Evolutionary conservation across 73 alveolate genomes (phyloP).

Genomic region (Chromera velia): DNA sequence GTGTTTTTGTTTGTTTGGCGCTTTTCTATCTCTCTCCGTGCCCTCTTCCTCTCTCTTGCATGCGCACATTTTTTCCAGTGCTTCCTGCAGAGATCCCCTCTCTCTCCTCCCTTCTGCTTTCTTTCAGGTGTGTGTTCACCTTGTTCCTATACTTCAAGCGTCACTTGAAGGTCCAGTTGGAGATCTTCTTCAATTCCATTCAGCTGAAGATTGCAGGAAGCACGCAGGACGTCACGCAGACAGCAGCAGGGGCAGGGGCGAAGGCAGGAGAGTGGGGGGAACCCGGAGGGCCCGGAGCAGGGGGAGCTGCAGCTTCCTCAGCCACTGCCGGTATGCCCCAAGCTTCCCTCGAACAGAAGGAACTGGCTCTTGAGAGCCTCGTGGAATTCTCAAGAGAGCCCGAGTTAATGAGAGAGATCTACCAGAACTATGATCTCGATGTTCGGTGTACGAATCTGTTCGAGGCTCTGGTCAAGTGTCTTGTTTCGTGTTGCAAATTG

Average conservation of each 20-base stretch:
- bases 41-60: too few relatives aligned
- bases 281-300: neutral
- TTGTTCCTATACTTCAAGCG: constrained; percentile 41
- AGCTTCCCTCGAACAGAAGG: constrained; percentile 35
- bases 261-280: neutral
- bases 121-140: neutral
- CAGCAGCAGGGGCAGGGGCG: neutral
- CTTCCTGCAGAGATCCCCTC: constrained; percentile 44
- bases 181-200: constrained; percentile 36
- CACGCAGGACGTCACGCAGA: neutral
- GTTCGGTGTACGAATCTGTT: constrained; percentile 46
- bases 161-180: constrained; percentile 47
- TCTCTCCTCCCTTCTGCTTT: constrained; percentile 20
- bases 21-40: constrained; percentile 38
- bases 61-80: too few relatives aligned
- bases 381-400: constrained; percentile 12
- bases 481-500: too few relatives aligned
- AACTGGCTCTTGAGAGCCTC: constrained; percentile 39
- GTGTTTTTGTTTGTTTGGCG: neutral
- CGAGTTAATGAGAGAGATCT: neutral
- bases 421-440: constrained; percentile 38
- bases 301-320: neutral
- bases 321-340: neutral
- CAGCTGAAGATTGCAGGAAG: constrained; percentile 45
- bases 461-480: constrained; percentile 18